Evolutionary conservation across 1,284 basidiomycete genomes (phyloP).

Genomic region (Schizophyllum commune): DNA sequence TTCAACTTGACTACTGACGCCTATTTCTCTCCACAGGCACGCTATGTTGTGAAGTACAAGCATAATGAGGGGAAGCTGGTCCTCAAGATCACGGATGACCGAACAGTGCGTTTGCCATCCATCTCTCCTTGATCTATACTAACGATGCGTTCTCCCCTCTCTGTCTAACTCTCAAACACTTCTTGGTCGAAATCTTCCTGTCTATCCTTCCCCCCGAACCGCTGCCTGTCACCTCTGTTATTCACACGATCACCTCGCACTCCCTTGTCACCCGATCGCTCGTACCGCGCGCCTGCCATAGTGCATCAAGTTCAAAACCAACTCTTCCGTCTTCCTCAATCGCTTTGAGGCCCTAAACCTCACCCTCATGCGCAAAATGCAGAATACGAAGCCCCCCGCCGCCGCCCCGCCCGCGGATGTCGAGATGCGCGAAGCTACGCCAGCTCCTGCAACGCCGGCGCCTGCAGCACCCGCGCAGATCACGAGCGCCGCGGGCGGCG

Average conservation of each 20-base stretch:
- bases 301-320: conserved; percentile 94
- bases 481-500: not conserved
- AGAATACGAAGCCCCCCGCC: conserved; percentile 37
- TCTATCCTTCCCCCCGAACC: not conserved
- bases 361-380: conserved; percentile 76
- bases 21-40: conserved; percentile 14
- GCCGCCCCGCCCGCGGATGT: conserved; percentile 6
- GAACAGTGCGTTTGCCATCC: conserved; percentile 51
- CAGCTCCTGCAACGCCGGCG: too few relatives aligned
- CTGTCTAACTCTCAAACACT: not conserved
- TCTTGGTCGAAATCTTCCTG: not conserved
- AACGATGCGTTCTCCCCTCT: not conserved
- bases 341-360: conserved; percentile 89
- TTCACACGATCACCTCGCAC: not conserved
- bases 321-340: conserved; percentile 88
- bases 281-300: conserved; percentile 21
- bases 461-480: not conserved
- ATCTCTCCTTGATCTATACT: not conserved
- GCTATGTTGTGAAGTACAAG: conserved; percentile 87
- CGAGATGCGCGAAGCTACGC: not conserved
- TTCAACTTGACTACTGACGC: not conserved
- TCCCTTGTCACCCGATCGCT: not conserved
- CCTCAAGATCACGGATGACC: conserved; percentile 86
- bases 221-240: not conserved
- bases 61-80: conserved; percentile 77